Conservation (phyloP, 768 basidiomycete species). For the Panellus pusillus region DNA sequence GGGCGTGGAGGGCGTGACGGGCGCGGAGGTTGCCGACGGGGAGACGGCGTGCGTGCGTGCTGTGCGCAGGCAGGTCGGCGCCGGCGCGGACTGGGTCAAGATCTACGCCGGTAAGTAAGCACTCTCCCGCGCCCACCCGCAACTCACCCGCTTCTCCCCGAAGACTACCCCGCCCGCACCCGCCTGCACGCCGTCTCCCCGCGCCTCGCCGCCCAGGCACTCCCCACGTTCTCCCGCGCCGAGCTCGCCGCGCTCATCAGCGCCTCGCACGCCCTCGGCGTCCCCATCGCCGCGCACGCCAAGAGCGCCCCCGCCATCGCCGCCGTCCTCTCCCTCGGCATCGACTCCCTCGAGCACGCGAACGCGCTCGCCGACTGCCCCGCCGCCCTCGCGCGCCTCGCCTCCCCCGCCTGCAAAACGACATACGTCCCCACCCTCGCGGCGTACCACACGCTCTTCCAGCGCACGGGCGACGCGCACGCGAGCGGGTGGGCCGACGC, state of each 20-base stretch:
- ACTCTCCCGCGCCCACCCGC: conserved; percentile 9
- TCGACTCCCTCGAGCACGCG: conserved; percentile 64
- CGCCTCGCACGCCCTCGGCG: conserved; percentile 50
- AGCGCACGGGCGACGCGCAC: conserved; percentile 14
- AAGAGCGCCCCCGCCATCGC: conserved; percentile 31
- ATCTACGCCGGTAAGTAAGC: conserved; percentile 46
- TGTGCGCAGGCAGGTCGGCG: conserved; percentile 60
- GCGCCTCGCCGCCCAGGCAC: conserved; percentile 30
- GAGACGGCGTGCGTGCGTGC: conserved; percentile 53
- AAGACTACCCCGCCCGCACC: conserved; percentile 57
- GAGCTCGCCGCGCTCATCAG: conserved; percentile 52
- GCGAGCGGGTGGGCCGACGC: conserved; percentile 37
- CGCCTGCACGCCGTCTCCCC: conserved; percentile 43
- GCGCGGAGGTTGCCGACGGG: conserved; percentile 62
- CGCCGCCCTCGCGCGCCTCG: conserved; percentile 28
- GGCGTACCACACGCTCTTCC: conserved; percentile 41
- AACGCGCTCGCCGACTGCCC: conserved; percentile 28
- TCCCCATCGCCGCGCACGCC: conserved; percentile 62
- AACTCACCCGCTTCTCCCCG: conserved; percentile 28
- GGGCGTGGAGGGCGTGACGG: conserved; percentile 56
- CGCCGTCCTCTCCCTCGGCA: conserved; percentile 37
- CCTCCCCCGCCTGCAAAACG: conserved; percentile 28
- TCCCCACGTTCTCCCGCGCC: conserved; percentile 43
- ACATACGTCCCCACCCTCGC: conserved; percentile 63
- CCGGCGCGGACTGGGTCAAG: conserved; percentile 71